Evolutionary conservation across 495 filamentous ascomycete genomes (phyloP).

Genomic region (Rhizodiscina lignyota): DNA sequence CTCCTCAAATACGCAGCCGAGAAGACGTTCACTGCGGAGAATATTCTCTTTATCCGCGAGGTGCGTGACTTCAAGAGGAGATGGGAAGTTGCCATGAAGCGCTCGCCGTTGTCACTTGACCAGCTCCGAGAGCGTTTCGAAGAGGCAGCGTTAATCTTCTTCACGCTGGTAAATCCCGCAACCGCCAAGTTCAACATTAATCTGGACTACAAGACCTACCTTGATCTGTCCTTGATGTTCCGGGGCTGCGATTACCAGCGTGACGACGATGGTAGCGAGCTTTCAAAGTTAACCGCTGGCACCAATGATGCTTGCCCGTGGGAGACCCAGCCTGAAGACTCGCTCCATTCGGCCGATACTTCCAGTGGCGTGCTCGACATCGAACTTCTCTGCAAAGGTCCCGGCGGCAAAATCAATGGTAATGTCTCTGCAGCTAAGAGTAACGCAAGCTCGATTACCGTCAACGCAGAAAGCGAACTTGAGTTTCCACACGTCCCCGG

Average conservation of each 20-base stretch:
- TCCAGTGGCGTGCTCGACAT: background rate
- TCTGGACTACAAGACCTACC: conserved; percentile 16
- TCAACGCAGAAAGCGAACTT: background rate
- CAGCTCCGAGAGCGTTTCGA: conserved; percentile 13
- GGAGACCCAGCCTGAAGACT: background rate
- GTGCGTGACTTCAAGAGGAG: conserved; percentile 18
- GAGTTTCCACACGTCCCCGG: background rate
- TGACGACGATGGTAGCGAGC: background rate
- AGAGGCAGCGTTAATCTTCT: conserved; percentile 18
- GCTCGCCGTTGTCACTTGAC: conserved; percentile 5
- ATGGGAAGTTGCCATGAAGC: conserved; percentile 8
- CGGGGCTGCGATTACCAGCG: background rate
- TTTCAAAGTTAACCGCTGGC: background rate
- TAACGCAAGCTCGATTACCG: background rate
- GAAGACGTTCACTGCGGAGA: conserved; percentile 21
- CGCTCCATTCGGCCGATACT: background rate
- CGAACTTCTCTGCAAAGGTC: background rate
- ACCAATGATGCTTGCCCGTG: background rate
- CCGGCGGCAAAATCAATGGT: background rate
- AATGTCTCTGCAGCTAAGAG: background rate
- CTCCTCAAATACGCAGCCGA: conserved; percentile 17
- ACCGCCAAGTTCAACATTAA: conserved; percentile 21
- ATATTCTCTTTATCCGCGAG: conserved; percentile 19
- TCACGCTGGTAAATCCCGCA: conserved; percentile 14
- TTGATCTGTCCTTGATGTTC: conserved; percentile 11